These are phyloP conservation scores for Orbilia brochopaga DNA, from an alignment of 2,329 filamentous ascomycete genomes.

Conservation along the genomic window DNA sequence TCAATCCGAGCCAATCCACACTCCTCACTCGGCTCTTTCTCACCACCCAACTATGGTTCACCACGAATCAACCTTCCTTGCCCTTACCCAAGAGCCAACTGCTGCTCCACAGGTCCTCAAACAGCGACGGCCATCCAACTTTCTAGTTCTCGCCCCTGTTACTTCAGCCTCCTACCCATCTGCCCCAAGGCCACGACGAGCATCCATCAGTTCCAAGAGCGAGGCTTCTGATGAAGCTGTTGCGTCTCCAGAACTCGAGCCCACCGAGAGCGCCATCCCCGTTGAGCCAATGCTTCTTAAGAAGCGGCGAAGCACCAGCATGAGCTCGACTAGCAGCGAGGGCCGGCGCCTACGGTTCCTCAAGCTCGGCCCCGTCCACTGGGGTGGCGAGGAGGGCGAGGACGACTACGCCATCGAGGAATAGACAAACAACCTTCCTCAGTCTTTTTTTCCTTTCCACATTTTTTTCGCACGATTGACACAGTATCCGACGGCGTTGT, in stretches of 20 bases:
- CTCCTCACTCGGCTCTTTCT: constrained; percentile 47
- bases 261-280: constrained; percentile 56
- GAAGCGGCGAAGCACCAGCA: constrained; percentile 64
- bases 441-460: constrained; percentile 14
- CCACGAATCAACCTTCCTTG: constrained; percentile 48
- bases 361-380: constrained; percentile 70
- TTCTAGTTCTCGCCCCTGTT: constrained; percentile 67
- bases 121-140: constrained; percentile 58
- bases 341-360: constrained; percentile 63
- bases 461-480: constrained; percentile 15
- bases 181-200: constrained; percentile 52
- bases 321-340: constrained; percentile 62
- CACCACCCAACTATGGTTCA: constrained; percentile 44
- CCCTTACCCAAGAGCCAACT: constrained; percentile 47
- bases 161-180: constrained; percentile 66
- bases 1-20: constrained; percentile 50
- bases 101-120: constrained; percentile 32
- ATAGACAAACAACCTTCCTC: constrained; percentile 38
- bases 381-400: constrained; percentile 66
- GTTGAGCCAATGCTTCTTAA: constrained; percentile 53
- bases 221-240: constrained; percentile 35
- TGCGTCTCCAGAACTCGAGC: constrained; percentile 38
- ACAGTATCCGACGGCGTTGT: constrained; percentile 37
- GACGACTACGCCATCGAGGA: constrained; percentile 61
- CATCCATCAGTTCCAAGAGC: constrained; percentile 38